Percentiles rank a stretch among this genome's conserved stretches.
phyloP scores from a whole-genome alignment of 164 flowering plant species.

The Macadamia tetraphylla region DNA sequence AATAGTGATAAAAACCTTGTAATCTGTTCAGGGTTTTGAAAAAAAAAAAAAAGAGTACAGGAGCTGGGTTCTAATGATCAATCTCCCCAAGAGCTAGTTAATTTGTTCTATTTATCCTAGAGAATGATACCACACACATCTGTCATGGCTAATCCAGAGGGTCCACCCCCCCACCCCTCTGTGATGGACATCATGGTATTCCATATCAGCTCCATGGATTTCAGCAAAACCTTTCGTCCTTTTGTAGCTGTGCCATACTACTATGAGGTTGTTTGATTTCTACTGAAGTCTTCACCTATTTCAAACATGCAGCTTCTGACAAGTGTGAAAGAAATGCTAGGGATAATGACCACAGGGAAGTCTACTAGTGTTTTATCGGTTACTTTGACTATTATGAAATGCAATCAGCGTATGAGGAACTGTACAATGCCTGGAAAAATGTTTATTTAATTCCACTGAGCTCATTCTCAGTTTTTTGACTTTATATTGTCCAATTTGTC shows the following conservation, averaged over 20 bases:
- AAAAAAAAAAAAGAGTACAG: too few species aligned
- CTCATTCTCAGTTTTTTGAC: neutral
- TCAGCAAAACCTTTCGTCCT: neutral
- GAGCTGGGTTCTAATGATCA: too few species aligned
- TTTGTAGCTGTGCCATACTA: neutral
- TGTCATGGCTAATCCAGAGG: too few species aligned
- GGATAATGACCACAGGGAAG: constrained; percentile 28
- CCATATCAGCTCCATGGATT: neutral
- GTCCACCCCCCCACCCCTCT: too few species aligned
- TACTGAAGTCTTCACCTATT: neutral
- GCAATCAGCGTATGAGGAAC: neutral
- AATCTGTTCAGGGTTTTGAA: too few species aligned
- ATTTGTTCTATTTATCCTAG: too few species aligned
- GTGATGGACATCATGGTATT: neutral
- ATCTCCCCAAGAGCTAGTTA: too few species aligned
- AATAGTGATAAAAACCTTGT: too few species aligned
- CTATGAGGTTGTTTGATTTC: neutral
- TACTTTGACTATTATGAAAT: neutral
- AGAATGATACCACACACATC: too few species aligned
- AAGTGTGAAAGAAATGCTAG: constrained; percentile 18
- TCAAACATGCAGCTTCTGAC: constrained; percentile 21
- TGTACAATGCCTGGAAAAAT: neutral
- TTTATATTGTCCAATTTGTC: neutral
- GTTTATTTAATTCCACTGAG: neutral
- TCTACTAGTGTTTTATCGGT: neutral